Evolutionary conservation across 192 early-diverging fungal genomes (phyloP), one percentile per base, ranked within the genome.

Genomic region (Diversispora eburnea): DNA sequence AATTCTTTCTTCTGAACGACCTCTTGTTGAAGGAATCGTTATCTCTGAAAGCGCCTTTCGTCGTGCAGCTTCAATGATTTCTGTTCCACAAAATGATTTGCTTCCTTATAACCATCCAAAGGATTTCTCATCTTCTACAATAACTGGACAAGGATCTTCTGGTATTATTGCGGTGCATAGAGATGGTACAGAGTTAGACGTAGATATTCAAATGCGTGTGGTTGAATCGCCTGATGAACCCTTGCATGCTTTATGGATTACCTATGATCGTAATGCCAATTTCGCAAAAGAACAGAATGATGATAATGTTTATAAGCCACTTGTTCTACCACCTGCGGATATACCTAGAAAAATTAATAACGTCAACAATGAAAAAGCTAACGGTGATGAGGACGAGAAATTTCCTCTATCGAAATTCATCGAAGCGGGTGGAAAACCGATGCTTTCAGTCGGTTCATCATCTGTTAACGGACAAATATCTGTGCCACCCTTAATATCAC

Each of bases 241-340:
- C n/a, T 72, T 88, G 48, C 81, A 81, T 76, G 86, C 86, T 22
- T 61, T 89, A 12, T 90, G 88, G 89, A 84, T 90, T 39, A 87
- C 84, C 1, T 89, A 82, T 69, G 84, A 89, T 63, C 83, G 87
- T 41, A 81, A 75, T 12, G 77, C 80, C 8, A 79, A 76, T 22
- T 85, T 80, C 66, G 69, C 73, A 9, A 76, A 79, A 8, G 80
- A 81, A 25, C 80, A 75, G 17, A 70, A 75, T 52, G 22, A 54
- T 5, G 15, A 70, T 0, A 39, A 47, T 25, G 15, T 66, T n/a
- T n/a, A n/a, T n/a, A n/a, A n/a, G n/a, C n/a, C n/a, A n/a, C n/a
- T n/a, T 70, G 72, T 1, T n/a, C 54, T 43, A 33, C 1, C 3
- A 17, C 17, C 15, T n/a, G 13, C 22, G 8, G 54, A 69, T 3